These are phyloP conservation scores for Microdochium paspali DNA, from an alignment of 2,329 filamentous ascomycete species.

Conservation along the genomic window DNA sequence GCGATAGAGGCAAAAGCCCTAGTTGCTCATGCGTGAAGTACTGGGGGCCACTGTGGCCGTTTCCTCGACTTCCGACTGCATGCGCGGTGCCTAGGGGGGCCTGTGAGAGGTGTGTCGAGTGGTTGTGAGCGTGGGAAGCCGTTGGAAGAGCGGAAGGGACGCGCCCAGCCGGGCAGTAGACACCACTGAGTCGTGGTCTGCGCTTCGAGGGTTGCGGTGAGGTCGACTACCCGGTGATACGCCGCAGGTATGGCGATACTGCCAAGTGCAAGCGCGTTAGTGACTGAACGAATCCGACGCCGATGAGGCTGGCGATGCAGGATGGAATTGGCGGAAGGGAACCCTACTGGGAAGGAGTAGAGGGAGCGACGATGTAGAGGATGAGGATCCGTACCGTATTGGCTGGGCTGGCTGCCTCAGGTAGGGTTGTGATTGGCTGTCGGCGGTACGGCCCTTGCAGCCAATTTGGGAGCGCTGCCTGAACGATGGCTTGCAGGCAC, in stretches of 20 bases:
- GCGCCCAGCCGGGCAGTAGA: neutral
- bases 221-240: neutral
- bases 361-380: neutral
- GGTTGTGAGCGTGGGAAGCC: conserved; percentile 20
- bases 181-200: neutral
- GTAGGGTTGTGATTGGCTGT: neutral
- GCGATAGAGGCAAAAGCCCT: neutral
- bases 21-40: neutral
- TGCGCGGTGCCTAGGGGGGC: conserved; percentile 16
- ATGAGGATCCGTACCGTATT: neutral
- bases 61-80: conserved; percentile 6
- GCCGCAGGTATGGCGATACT: neutral
- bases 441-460: neutral
- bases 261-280: neutral
- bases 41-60: conserved; percentile 4
- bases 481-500: neutral
- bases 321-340: neutral
- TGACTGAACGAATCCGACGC: neutral
- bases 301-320: conserved; percentile 1
- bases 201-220: neutral
- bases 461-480: neutral
- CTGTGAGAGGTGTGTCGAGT: conserved; percentile 13
- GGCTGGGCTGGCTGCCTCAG: neutral
- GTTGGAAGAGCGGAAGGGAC: conserved; percentile 12
- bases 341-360: neutral